Evolutionary conservation across 1,284 basidiomycete species (phyloP).

Genomic region (Tilletia indica): DNA sequence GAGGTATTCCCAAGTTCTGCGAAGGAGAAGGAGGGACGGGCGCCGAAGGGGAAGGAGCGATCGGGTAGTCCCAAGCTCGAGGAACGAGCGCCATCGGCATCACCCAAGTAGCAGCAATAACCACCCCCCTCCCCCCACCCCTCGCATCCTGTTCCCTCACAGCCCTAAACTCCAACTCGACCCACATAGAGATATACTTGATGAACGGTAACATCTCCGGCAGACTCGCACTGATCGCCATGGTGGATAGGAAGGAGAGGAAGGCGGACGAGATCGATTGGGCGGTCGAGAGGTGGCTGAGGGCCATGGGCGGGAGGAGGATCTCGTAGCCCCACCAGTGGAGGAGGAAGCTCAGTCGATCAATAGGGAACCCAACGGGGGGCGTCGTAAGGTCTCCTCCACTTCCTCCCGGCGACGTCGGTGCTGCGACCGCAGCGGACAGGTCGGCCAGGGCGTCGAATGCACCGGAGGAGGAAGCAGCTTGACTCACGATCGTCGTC

Average conservation of each 20-base stretch:
- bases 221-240: slow-evolving; percentile 43
- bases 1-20: neutral
- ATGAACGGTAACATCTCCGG: slow-evolving; percentile 49
- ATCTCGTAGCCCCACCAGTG: slow-evolving; percentile 54
- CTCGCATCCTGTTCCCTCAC: slow-evolving; percentile 38
- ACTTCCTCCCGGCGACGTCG: slow-evolving; percentile 22
- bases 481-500: slow-evolving; percentile 20
- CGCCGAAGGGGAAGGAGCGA: neutral
- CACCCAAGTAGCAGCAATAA: slow-evolving; percentile 45
- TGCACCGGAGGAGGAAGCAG: slow-evolving; percentile 28
- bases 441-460: slow-evolving; percentile 40
- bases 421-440: slow-evolving; percentile 32
- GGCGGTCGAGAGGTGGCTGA: slow-evolving; percentile 44
- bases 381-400: slow-evolving; percentile 3
- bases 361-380: slow-evolving; percentile 36
- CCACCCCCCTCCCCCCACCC: slow-evolving; percentile 35
- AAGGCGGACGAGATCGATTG: slow-evolving; percentile 45
- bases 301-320: slow-evolving; percentile 41
- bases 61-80: slow-evolving; percentile 29
- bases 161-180: slow-evolving; percentile 50
- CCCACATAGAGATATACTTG: slow-evolving; percentile 43
- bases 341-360: slow-evolving; percentile 49
- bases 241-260: slow-evolving; percentile 43
- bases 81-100: slow-evolving; percentile 42
- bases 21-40: neutral